Base-by-base conservation (phyloP, 768 basidiomycete species). In the Trametes cingulata region DNA sequence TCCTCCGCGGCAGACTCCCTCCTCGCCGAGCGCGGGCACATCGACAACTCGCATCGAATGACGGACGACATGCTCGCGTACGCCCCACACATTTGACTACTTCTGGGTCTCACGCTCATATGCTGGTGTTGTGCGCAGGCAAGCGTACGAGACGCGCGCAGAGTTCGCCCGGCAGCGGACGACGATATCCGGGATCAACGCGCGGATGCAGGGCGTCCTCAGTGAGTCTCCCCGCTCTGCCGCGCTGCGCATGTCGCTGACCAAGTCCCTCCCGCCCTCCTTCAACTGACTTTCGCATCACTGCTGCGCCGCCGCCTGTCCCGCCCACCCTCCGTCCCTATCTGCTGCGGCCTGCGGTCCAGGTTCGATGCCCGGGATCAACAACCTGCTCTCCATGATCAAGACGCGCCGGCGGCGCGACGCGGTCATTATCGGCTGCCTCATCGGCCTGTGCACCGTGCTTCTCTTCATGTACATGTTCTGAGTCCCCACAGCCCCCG, bases 81-180 rank as follows among this genome's bases (percentile, higher is more conserved):
- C 59, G 90, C 73, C 20, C 33, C 35, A 51, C 27, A 7, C 13
- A 5, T 14, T 20, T 10, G 29, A 3, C 56, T 22, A 10, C 8
- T 25, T 1, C 48, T 22, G 1, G 35, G 13, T 1, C 22, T 22
- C 3, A 17, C 19, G 29, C 49, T 42, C 36, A 15, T 24, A 25
- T 10, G 36, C 51, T 41, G n/a, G n/a, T n/a, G n/a, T n/a, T n/a
- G 14, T 6, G 19, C 47, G 45, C 71, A 98, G 95, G 43, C 97
- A 98, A 85, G 97, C 96, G 27, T 95, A 98, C 69, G 97, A 94
- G 70, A 98, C 96, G 3, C 87, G 97, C 29, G 85, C 92, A 20
- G 96, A 98, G 74, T 98, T 99, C 74, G 77, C 83, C 25, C 83
- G 86, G 45, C 97, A 99, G 73, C 80, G 94, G 33, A 73, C 80